Conservation (phyloP, 768 basidiomycete species). For the Suillus americanus region DNA sequence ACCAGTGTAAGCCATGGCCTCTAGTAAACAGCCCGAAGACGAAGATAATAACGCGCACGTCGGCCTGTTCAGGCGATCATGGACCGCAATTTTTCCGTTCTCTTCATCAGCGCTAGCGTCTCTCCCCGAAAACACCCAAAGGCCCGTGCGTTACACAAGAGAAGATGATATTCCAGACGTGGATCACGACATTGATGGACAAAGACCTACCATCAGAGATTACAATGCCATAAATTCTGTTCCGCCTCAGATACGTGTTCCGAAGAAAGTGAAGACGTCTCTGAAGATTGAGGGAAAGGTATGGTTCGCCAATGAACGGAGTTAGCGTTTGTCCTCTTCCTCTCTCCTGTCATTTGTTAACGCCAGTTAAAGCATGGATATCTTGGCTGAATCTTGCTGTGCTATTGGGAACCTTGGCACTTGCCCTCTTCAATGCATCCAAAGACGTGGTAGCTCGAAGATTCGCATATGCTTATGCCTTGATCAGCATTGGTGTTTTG, state of each 20-base stretch:
- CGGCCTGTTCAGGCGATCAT: constrained; percentile 52
- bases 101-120: constrained; percentile 59
- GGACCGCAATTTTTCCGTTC: constrained; percentile 69
- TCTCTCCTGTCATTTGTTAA: constrained; percentile 6
- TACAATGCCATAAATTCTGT: constrained; percentile 72
- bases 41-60: constrained; percentile 20
- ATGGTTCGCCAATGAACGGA: constrained; percentile 96
- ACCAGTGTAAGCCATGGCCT: constrained; percentile 13
- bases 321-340: constrained; percentile 40
- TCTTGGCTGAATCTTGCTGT: constrained; percentile 88
- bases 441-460: constrained; percentile 58
- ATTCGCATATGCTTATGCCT: constrained; percentile 83
- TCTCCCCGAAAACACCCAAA: constrained; percentile 40
- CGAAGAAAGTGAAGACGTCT: constrained; percentile 79
- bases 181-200: constrained; percentile 44
- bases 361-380: constrained; percentile 70
- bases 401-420: constrained; percentile 78
- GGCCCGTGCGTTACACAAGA: constrained; percentile 55
- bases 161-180: constrained; percentile 74
- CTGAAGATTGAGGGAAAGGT: constrained; percentile 93
- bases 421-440: constrained; percentile 89
- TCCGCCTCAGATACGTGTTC: constrained; percentile 67
- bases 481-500: constrained; percentile 71
- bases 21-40: constrained; percentile 13
- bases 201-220: constrained; percentile 63